Evolutionary conservation across 2,329 filamentous ascomycete genomes (phyloP), one percentile per base, ranked within the genome.

Genomic region (Reticulascus tulasneorum): DNA sequence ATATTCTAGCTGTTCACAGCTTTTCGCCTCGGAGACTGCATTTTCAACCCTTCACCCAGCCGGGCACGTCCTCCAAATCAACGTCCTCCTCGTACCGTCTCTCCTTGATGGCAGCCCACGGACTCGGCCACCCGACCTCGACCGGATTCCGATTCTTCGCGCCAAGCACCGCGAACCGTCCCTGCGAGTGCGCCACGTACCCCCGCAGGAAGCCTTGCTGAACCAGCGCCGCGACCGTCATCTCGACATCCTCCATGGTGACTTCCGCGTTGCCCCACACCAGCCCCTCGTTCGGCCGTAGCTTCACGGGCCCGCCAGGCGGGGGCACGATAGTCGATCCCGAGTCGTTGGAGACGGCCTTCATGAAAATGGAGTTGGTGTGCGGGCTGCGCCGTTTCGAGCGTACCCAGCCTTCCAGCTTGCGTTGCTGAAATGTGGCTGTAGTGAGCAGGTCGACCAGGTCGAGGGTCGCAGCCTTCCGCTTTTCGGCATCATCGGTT

Each of bases 191-290:
- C 12, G 85, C 86, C 19, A 96, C 75, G 53, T 90, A 96, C 2
- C 90, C 91, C 47, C 83, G 80, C 55, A 96, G 70, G 17, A 95
- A 67, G 1, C 85, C 86, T 59, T 94, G 86, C 32, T 84, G 79
- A 15, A 94, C 76, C 10, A 96, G 73, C 9, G 82, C 82, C 1
- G 85, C 78, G 10, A 94, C 73, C 31, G 86, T 79, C 28, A 79
- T 79, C 60, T 95, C 88, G n/a, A 94, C 69, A 47, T 87, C 82
- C 11, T 75, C 64, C 23, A 75, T 60, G 24, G 77, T 71, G 22
- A 81, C 67, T 44, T 67, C 56, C 42, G 74, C 70, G 50, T 84
- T 83, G 13, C 82, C 82, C 62, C 73, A 78, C n/a, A 82, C 58
- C 29, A 81, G 54, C 3, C 79, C 79, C 52, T 79, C 70, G 49